Evolutionary conservation across 257 asterid species (phyloP), one percentile per base, ranked within the genome.

Genomic region (Phtheirospermum japonicum): DNA sequence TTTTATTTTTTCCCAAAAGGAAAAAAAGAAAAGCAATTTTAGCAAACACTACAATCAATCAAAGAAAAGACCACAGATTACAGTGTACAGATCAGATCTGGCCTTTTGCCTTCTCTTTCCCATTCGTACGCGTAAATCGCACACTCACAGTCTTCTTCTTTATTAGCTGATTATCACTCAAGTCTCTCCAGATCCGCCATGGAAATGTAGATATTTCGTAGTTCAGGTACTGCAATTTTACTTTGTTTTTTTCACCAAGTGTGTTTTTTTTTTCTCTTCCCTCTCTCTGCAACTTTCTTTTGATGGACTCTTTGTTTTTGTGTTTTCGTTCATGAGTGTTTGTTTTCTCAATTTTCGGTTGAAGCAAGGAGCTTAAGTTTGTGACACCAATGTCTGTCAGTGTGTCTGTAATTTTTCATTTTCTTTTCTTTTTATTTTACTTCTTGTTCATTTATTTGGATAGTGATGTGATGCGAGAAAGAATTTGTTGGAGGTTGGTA

Each of bases 11-110:
- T 33, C 39, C 64, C 17, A 61, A 61, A 73, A 69, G 64, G 59
- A 51, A 66, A 71, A 62, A 67, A 45, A 57, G 34, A 40, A 66
- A 71, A 70, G 70, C 77, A 61, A 70, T 73, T 79, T 79, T 76
- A 68, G 75, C 75, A 60, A 74, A 60, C 75, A 54, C 73, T 51
- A 70, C 74, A 72, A 70, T 62, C 79, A 75, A 78, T 74, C 83
- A 73, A n/a, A 59, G 54, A 68, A 71, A 45, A 63, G 68, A 63
- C 73, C 76, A 57, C 76, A 57, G 77, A 62, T 65, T 52, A 52
- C 17, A 26, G 58, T 20, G 58, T 72, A 14, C 59, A 71, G 71
- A 76, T 79, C 70, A 76, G 85, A 79, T 76, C 85, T 79, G 74
- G 72, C 77, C 62, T 20, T 76, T 76, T 64, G 66, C 78, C 60